A percentile compares a stretch with the other conserved stretches of the same genome.
Conservation (phyloP, 1,139 yeast genomes). For the Meyerozyma elateridarum region DNA sequence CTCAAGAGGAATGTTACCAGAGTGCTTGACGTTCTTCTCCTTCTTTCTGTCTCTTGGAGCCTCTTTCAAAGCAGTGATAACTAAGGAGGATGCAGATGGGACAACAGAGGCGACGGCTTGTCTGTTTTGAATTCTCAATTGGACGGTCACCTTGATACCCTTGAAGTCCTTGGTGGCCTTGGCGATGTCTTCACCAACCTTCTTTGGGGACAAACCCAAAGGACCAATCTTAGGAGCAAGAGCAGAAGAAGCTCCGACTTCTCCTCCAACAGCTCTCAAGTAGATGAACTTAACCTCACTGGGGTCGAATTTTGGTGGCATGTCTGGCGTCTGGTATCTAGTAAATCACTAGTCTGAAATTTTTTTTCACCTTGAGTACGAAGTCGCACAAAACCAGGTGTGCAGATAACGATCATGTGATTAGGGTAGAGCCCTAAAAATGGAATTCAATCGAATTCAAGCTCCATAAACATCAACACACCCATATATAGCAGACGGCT, state of each 20-base stretch:
- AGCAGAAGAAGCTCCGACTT: conserved; percentile 99
- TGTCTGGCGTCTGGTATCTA: too few species aligned
- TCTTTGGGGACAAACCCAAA: conserved; percentile 99
- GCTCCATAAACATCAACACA: too few species aligned
- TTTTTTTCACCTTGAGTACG: conserved; percentile 4
- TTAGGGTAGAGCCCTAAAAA: conserved; percentile 1
- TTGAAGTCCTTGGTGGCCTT: conserved; percentile 99
- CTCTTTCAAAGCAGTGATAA: conserved; percentile 98
- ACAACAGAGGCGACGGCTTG: conserved; percentile 99
- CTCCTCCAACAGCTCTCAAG: conserved; percentile 99
- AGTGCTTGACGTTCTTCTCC: conserved; percentile 99
- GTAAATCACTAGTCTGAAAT: conserved; percentile 6
- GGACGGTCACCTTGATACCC: conserved; percentile 99
- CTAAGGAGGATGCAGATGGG: conserved; percentile 98
- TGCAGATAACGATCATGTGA: conserved; percentile 1
- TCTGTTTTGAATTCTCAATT: conserved; percentile 99
- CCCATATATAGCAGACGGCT: too few species aligned
- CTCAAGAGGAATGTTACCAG: conserved; percentile 96
- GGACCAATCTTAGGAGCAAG: conserved; percentile 99
- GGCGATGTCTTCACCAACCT: conserved; percentile 99
- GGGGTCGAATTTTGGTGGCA: conserved; percentile 99
- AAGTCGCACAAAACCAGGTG: neutral
- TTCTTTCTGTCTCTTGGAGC: conserved; percentile 99
- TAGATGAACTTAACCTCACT: conserved; percentile 96
- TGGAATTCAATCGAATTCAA: neutral